Evolutionary conservation across 2,329 filamentous ascomycete species (phyloP).

Genomic region (Coniochaeta ligniaria): DNA sequence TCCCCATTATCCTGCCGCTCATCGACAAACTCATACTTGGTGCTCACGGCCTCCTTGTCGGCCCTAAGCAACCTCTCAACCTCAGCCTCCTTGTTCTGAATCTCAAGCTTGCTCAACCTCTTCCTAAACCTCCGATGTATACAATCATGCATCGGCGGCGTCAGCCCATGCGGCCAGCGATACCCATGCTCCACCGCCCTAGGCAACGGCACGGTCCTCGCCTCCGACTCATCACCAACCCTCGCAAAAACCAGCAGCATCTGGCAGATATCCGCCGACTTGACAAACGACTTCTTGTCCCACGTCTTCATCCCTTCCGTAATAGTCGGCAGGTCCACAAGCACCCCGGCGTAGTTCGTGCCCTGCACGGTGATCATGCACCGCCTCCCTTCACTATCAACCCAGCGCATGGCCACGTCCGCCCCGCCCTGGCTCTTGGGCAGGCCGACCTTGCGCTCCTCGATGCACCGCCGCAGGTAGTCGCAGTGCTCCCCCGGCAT

Average conservation of each 20-base stretch:
- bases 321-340: conserved; percentile 81
- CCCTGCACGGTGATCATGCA: conserved; percentile 64
- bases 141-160: conserved; percentile 81
- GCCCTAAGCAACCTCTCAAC: conserved; percentile 67
- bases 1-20: conserved; percentile 28
- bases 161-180: conserved; percentile 79
- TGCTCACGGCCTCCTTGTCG: conserved; percentile 55
- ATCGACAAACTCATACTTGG: conserved; percentile 60
- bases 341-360: conserved; percentile 65
- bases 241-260: conserved; percentile 75
- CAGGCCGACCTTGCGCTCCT: conserved; percentile 69
- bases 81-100: conserved; percentile 75
- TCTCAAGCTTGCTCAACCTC: conserved; percentile 73
- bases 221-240: conserved; percentile 60
- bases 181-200: conserved; percentile 60
- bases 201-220: conserved; percentile 60
- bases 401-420: conserved; percentile 74
- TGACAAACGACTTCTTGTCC: conserved; percentile 83
- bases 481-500: conserved; percentile 78
- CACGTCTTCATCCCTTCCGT: conserved; percentile 90
- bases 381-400: conserved; percentile 64
- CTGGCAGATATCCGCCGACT: conserved; percentile 81
- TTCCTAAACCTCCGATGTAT: conserved; percentile 78
- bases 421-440: conserved; percentile 58
- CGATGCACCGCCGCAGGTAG: conserved; percentile 68